phyloP scores from a whole-genome alignment of 2,329 filamentous ascomycete species.

The Aspergillus texensis region DNA sequence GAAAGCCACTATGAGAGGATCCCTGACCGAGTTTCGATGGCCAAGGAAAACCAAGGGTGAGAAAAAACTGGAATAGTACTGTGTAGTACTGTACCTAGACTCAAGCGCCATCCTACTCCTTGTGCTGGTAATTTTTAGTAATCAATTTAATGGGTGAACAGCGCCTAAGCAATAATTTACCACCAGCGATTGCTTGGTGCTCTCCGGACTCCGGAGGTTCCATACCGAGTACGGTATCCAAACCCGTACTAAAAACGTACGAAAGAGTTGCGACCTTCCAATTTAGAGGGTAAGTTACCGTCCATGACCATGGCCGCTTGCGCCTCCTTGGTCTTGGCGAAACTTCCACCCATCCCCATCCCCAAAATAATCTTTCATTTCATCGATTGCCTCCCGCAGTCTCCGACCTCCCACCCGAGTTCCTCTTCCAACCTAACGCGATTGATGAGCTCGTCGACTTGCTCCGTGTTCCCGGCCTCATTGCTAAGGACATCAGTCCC shows the following conservation, averaged over 20 bases:
- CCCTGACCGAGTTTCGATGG: background rate
- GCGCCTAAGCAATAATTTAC: background rate
- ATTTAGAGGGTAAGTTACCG: slow-evolving; percentile 28
- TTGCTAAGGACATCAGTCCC: slow-evolving; percentile 28
- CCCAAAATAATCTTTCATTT: slow-evolving; percentile 29
- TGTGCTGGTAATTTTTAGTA: background rate
- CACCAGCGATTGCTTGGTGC: background rate
- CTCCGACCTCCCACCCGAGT: slow-evolving; percentile 24
- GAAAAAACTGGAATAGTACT: background rate
- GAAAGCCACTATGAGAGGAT: background rate
- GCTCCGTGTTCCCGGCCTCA: slow-evolving; percentile 25
- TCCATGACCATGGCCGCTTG: slow-evolving; percentile 32
- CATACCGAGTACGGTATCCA: slow-evolving; percentile 8
- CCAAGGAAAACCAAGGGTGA: background rate
- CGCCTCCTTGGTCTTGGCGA: slow-evolving; percentile 41
- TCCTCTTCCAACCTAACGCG: slow-evolving; percentile 20
- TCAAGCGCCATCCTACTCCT: background rate
- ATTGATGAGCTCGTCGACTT: slow-evolving; percentile 35
- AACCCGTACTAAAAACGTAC: slow-evolving; percentile 13
- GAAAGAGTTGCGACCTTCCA: slow-evolving; percentile 13
- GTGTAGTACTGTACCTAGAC: no score
- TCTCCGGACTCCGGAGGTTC: background rate
- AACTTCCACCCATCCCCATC: slow-evolving; percentile 33
- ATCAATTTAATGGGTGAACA: background rate
- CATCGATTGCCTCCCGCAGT: slow-evolving; percentile 24